Base-by-base conservation (phyloP, 306 rosid genomes). In the Citrullus amarus region DNA sequence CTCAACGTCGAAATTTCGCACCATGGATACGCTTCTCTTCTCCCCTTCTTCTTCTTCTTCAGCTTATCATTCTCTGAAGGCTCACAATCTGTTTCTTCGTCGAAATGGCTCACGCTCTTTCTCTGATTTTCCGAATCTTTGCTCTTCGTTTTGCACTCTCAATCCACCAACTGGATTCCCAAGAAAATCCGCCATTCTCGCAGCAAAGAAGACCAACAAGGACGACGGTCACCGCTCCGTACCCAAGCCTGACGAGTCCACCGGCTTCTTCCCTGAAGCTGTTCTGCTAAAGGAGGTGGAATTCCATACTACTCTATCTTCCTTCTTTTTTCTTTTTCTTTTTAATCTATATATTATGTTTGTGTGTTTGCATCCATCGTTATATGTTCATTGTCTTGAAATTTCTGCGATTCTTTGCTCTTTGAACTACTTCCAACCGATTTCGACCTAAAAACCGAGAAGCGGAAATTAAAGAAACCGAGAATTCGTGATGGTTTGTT, bases 181-280 rank as follows among this genome's bases (percentile, higher is more conserved):
- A 77, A 85, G 85, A 81, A 86, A 84, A 67, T 88, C 96, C 18
- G 44, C 82, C n/a, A 80, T 87, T 81, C 80, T 85, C 36, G 80
- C 84, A 18, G 91, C 92, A n/a, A 85, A 81, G 58, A 87, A 80
- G 79, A 84, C 82, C 62, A 83, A 87, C 65, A 86, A 84, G 78
- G 87, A 86, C 66, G 97, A 95, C 79, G 62, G 6, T 20, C 96
- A 92, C 61, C 86, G 86, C 82, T 88, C 86, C 54, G 84, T 78
- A 3, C 81, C 97, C 14, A 91, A 86, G 80, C 91, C 89, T 0
- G 90, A 91, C 46, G 99, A 92, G 78, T 83, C 78, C 75, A 86
- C 87, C 8, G 94, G 93, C 30, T 84, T 84, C 83, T 95, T 95
- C 86, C 98, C 99, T 59, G 97, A 95, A 86, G 88, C 99, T 38